A percentile compares a stretch with the other conserved stretches of the same genome.
Evolutionary conservation across 2,329 filamentous ascomycete species (phyloP).

Genomic region (Pseudocercospora eumusae): DNA sequence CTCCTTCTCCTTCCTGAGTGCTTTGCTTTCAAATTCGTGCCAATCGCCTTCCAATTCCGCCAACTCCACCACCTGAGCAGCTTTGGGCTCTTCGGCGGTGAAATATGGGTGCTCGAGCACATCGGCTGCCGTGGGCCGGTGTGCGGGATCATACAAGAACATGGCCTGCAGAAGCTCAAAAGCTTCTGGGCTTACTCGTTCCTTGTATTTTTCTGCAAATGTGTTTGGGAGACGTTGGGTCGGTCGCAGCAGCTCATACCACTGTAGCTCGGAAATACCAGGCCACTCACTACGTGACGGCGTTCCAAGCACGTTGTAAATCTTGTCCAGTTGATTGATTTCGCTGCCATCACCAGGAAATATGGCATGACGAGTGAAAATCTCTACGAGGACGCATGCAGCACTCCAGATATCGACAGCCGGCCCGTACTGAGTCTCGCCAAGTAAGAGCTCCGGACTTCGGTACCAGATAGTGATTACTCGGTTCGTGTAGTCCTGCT

Average conservation of each 20-base stretch:
- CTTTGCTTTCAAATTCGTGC: conserved; percentile 99
- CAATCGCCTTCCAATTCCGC: conserved; percentile 85
- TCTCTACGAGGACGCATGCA: conserved; percentile 93
- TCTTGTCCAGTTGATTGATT: conserved; percentile 92
- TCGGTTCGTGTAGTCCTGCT: conserved; percentile 95
- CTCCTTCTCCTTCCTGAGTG: conserved; percentile 85
- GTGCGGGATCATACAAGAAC: conserved; percentile 84
- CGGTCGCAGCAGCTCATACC: conserved; percentile 90
- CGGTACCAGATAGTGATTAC: conserved; percentile 99
- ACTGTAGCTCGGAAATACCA: conserved; percentile 86
- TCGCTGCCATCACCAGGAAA: conserved; percentile 97
- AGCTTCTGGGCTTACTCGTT: conserved; percentile 73
- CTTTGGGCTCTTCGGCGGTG: conserved; percentile 71
- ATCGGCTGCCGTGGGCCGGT: conserved; percentile 78
- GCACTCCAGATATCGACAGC: conserved; percentile 96
- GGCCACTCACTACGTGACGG: conserved; percentile 86
- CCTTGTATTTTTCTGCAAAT: conserved; percentile 81
- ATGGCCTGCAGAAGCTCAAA: conserved; percentile 81
- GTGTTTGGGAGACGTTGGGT: conserved; percentile 69
- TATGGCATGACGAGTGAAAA: conserved; percentile 89
- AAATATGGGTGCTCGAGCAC: conserved; percentile 90
- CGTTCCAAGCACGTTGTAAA: conserved; percentile 90
- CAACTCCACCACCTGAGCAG: conserved; percentile 80
- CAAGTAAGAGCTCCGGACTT: conserved; percentile 83
- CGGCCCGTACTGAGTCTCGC: conserved; percentile 86